A percentile compares a stretch with the other conserved stretches of the same genome.
Evolutionary conservation across 1,139 yeast species (phyloP).

Genomic region (Kodamaea derodonti): DNA sequence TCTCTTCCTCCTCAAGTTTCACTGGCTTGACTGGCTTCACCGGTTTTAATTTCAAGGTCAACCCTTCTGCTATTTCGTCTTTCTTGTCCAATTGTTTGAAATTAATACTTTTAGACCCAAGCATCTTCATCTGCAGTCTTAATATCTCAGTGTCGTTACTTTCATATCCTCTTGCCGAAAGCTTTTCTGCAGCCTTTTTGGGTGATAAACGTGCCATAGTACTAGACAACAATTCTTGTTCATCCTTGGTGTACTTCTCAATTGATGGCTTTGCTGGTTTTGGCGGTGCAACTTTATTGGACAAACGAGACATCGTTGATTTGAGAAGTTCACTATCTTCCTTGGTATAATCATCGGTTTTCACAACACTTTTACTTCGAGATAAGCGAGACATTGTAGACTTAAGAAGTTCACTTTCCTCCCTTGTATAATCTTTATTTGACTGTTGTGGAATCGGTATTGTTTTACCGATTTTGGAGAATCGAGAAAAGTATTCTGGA

Average conservation of each 20-base stretch:
- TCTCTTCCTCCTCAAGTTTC: neutral
- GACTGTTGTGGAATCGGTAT: neutral
- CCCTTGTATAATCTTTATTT: conserved; percentile 8
- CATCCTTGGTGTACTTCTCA: conserved; percentile 11
- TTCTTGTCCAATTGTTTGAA: conserved; percentile 9
- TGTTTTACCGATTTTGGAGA: conserved; percentile 9
- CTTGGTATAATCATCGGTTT: conserved; percentile 8
- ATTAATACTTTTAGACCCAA: conserved; percentile 11
- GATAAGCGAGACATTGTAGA: conserved; percentile 12
- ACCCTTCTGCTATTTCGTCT: conserved; percentile 15
- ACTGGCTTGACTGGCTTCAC: conserved; percentile 5
- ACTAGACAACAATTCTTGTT: conserved; percentile 12
- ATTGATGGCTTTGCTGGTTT: conserved; percentile 17
- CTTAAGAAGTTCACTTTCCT: conserved; percentile 13
- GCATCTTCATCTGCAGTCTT: conserved; percentile 20
- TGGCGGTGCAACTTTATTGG: conserved; percentile 10
- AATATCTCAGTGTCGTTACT: conserved; percentile 22
- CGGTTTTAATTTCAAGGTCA: conserved; percentile 16
- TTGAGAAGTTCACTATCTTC: conserved; percentile 13
- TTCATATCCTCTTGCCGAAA: conserved; percentile 18
- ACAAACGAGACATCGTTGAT: conserved; percentile 12
- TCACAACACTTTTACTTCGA: conserved; percentile 6
- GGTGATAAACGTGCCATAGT: conserved; percentile 11
- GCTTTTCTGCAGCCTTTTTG: conserved; percentile 8
- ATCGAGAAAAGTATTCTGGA: conserved; percentile 11